A percentile compares a stretch with the other conserved stretches of the same genome.
These are phyloP conservation scores for Heracleum sosnowskyi DNA, from an alignment of 129 eudicot species.

Conservation along the genomic window DNA sequence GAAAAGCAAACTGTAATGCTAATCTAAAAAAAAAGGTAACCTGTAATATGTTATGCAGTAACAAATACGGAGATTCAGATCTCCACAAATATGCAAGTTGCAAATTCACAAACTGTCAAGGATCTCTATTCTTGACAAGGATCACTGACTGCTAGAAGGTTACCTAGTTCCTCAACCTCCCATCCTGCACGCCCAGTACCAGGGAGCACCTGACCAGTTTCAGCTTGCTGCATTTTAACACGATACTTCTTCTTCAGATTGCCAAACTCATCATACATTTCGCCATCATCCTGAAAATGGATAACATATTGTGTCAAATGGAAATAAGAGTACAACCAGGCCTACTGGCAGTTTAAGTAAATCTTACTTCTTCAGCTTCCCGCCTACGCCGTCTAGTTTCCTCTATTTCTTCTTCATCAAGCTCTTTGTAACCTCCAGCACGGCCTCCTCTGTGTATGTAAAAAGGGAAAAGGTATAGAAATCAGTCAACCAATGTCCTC, in stretches of 20 bases:
- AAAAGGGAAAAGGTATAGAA: not conserved
- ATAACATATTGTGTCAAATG: not conserved
- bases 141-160: not conserved
- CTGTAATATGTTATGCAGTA: not conserved
- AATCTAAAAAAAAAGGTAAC: not conserved
- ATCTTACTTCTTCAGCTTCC: slow-evolving; percentile 85
- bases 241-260: slow-evolving; percentile 86
- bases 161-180: slow-evolving; percentile 96
- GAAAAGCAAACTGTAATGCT: not conserved
- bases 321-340: not conserved
- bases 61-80: not conserved
- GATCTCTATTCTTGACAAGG: slow-evolving; percentile 7
- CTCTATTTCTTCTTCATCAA: slow-evolving; percentile 92
- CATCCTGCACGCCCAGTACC: slow-evolving; percentile 97
- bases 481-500: not conserved
- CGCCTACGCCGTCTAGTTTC: slow-evolving; percentile 88
- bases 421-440: slow-evolving; percentile 98
- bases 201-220: slow-evolving; percentile 55
- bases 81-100: not conserved
- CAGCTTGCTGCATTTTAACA: slow-evolving; percentile 68
- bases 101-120: not conserved
- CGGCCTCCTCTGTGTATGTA: slow-evolving; percentile 79
- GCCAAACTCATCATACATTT: slow-evolving; percentile 97
- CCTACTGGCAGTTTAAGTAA: not conserved
- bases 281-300: slow-evolving; percentile 85